Evolutionary conservation across 495 filamentous ascomycete genomes (phyloP).

Genomic region (Neurospora sp.): DNA sequence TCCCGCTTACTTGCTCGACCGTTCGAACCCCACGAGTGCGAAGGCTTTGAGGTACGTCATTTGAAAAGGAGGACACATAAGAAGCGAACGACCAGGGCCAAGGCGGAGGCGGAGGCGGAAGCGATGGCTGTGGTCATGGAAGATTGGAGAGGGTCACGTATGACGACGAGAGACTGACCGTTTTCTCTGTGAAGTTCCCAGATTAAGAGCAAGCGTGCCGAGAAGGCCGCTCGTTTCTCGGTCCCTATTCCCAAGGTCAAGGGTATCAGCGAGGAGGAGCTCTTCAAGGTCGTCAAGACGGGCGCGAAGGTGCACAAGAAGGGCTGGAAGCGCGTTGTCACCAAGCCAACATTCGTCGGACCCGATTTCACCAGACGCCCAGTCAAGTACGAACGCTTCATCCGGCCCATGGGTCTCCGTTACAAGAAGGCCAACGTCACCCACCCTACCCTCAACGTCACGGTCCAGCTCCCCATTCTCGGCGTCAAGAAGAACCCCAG

Average conservation of each 20-base stretch:
- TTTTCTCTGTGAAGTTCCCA: constrained; percentile 11
- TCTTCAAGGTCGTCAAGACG: constrained; percentile 97
- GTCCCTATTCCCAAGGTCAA: constrained; percentile 91
- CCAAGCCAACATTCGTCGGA: constrained; percentile 57
- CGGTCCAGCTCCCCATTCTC: constrained; percentile 84
- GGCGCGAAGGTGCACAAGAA: constrained; percentile 55
- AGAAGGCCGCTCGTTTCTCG: constrained; percentile 92
- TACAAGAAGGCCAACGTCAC: constrained; percentile 96
- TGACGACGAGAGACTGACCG: neutral
- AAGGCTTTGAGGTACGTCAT: constrained; percentile 69
- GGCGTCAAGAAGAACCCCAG: constrained; percentile 98
- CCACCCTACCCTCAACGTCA: constrained; percentile 37
- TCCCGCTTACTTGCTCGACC: constrained; percentile 84
- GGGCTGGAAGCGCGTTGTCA: constrained; percentile 94
- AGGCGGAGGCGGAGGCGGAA: neutral
- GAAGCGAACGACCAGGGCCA: constrained; percentile 9
- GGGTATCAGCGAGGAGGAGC: constrained; percentile 93
- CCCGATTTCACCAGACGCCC: constrained; percentile 81
- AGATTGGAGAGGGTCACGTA: neutral
- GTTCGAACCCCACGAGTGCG: constrained; percentile 72
- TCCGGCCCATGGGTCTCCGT: constrained; percentile 65
- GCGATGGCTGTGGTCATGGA: neutral
- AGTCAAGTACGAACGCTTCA: constrained; percentile 75
- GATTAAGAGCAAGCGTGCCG: constrained; percentile 46
- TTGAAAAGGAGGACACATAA: constrained; percentile 65